Evolutionary conservation across 202 grass and related monocot genomes (phyloP), one percentile per base, ranked within the genome.

Genomic region (Zoysia matrella): DNA sequence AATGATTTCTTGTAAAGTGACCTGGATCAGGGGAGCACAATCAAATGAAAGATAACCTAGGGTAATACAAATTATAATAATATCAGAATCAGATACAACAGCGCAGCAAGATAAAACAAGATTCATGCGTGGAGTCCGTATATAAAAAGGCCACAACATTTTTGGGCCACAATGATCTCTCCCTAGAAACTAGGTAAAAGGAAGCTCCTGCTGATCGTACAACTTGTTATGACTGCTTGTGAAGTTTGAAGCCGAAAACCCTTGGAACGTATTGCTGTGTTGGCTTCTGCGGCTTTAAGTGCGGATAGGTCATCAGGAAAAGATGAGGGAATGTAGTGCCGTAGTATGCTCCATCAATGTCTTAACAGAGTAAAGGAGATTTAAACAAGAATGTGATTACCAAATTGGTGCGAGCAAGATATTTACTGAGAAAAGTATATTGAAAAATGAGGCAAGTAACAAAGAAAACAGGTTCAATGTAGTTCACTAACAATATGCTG

Each of bases 201-300:
- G 51, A 66, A 50, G 60, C 47, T 69, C 66, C 43, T 7, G 64
- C 41, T 56, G 18, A 45, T 56, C 10, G 22, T 53, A 43, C 48
- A 83, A 60, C 61, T 67, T 52, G 75, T 96, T 88, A 96, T 50
- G 88, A 92, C 1, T 83, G 78, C 90, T 92, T 97, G 85, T 94
- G 87, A 87, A 94, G 73, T 84, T 92, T 97, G 82, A 94, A 97
- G 41, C 94, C 94, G 10, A 94, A 97, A 61, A 97, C 91, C 83
- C 86, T 83, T 42, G 94, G 91, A 53, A 86, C 83, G 68, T 94
- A 94, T 55, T 91, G 87, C 83, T 97, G 94, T 0, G 89, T 85
- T 39, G 89, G 94, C 89, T 92, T 97, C 80, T 94, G 94, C 1
- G 94, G 94, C 60, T 97, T 97, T 51, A 97, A 77, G 67, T 97